Percentiles rank a stretch among this genome's conserved stretches.
These are phyloP conservation scores for Conringia planisiliqua DNA, from an alignment of 345 rosid genomes.

Conservation along the genomic window DNA sequence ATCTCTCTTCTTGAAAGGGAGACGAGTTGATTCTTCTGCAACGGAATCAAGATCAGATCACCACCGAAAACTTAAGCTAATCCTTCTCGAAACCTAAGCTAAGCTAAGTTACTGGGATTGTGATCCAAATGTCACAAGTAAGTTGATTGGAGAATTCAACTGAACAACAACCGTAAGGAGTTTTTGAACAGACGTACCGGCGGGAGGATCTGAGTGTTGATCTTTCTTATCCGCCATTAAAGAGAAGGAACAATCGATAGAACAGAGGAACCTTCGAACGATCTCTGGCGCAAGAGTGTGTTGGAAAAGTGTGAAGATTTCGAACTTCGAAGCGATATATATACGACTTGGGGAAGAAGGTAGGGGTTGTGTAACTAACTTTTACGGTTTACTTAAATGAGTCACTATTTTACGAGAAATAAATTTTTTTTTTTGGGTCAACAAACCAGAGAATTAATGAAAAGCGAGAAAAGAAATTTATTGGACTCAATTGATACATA, in stretches of 20 bases:
- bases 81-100: background rate
- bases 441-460: background rate
- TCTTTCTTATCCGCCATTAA: constrained; percentile 13
- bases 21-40: background rate
- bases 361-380: background rate
- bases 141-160: background rate
- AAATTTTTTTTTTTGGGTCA: background rate
- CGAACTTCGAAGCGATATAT: background rate
- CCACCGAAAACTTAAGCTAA: background rate
- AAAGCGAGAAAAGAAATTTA: too few relatives aligned
- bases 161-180: background rate
- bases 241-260: background rate
- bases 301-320: background rate
- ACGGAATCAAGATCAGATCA: constrained; percentile 14
- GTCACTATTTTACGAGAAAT: background rate
- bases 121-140: background rate
- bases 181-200: background rate
- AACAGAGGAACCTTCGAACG: background rate
- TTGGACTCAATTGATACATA: too few relatives aligned
- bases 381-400: background rate
- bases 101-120: background rate
- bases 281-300: background rate
- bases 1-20: constrained; percentile 2
- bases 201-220: background rate
- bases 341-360: constrained; percentile 10